Evolutionary conservation across 345 rosid species (phyloP).

Genomic region (Lagerstroemia speciosa): DNA sequence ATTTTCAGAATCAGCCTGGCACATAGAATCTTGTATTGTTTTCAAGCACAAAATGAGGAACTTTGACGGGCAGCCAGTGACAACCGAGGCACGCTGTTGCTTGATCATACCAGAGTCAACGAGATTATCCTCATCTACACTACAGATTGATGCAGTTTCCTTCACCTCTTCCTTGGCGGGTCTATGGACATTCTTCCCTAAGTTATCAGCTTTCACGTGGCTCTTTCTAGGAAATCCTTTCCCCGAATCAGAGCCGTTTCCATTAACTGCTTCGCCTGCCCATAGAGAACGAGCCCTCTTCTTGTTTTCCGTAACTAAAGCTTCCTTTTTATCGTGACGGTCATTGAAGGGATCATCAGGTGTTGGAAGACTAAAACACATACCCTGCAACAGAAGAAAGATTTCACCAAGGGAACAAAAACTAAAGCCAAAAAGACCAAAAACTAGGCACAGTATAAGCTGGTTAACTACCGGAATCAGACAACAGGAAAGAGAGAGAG

Average conservation of each 20-base stretch:
- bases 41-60: constrained; percentile 52
- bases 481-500: not conserved
- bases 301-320: constrained; percentile 15
- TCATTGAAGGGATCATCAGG: constrained; percentile 78
- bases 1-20: constrained; percentile 18
- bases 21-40: constrained; percentile 45
- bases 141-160: constrained; percentile 4
- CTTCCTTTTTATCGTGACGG: constrained; percentile 29
- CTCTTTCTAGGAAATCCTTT: constrained; percentile 11
- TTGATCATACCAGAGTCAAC: not conserved
- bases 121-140: constrained; percentile 1
- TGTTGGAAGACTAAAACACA: constrained; percentile 91
- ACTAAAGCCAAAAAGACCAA: not conserved
- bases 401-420: not conserved
- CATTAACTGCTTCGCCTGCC: constrained; percentile 7
- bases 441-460: not conserved
- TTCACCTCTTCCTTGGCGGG: constrained; percentile 16
- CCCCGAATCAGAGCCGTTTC: constrained; percentile 10
- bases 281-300: constrained; percentile 19
- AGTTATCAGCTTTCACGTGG: constrained; percentile 8
- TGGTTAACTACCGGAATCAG: not conserved
- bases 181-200: constrained; percentile 6
- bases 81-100: constrained; percentile 9
- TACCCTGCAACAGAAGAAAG: constrained; percentile 36
- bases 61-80: constrained; percentile 40